phyloP scores from a whole-genome alignment of 257 asterid species.

The Misopates orontium region DNA sequence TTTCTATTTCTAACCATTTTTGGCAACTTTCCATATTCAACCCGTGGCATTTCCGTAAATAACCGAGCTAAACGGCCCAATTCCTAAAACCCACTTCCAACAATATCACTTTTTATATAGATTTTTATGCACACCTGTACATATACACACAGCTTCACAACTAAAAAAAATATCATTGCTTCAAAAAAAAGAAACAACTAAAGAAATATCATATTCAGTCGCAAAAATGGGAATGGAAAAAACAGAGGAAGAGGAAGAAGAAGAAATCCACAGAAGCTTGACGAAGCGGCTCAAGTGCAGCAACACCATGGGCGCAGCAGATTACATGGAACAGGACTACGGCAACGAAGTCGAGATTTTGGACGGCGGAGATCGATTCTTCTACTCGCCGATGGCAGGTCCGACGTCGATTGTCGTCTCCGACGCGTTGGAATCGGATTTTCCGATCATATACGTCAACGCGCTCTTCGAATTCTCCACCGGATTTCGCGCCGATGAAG shows the following conservation, averaged over 20 bases:
- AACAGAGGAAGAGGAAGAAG: slow-evolving; percentile 38
- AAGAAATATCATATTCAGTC: too few species aligned
- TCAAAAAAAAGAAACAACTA: too few species aligned
- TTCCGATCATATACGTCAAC: slow-evolving; percentile 77
- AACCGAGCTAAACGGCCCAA: too few species aligned
- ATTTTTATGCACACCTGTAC: too few species aligned
- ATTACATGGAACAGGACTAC: slow-evolving; percentile 36
- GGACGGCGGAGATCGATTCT: slow-evolving; percentile 36
- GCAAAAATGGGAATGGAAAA: slow-evolving; percentile 45
- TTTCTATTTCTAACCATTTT: too few species aligned
- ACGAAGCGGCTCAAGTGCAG: slow-evolving; percentile 51
- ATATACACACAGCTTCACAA: too few species aligned
- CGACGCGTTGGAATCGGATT: slow-evolving; percentile 76
- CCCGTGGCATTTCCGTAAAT: too few species aligned
- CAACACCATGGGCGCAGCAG: slow-evolving; percentile 16
- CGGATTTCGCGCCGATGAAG: slow-evolving; percentile 87
- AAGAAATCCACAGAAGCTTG: slow-evolving; percentile 21
- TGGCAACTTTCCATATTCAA: too few species aligned
- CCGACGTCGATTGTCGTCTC: slow-evolving; percentile 84
- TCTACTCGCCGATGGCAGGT: slow-evolving; percentile 49
- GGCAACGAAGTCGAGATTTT: slow-evolving; percentile 20
- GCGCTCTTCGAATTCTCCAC: slow-evolving; percentile 71
- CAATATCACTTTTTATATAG: too few species aligned
- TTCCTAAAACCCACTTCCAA: too few species aligned
- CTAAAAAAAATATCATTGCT: too few species aligned